Conservation (phyloP, 2,329 filamentous ascomycete species). For the Sordariomycetes sp. region DNA sequence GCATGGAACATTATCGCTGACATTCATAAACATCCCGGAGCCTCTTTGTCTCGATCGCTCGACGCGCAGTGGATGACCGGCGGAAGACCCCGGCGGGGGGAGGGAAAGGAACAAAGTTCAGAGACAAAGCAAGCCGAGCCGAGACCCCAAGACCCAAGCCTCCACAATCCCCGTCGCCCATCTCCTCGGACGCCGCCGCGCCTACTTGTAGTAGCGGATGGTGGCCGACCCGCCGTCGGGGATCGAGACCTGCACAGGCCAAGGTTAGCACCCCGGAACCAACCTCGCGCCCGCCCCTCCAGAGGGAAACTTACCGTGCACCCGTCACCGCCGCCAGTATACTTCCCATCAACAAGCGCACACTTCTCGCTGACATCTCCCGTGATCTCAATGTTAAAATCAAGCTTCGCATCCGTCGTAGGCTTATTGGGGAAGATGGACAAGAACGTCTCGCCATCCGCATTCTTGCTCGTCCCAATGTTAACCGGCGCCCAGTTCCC, state of each 20-base stretch:
- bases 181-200: neutral
- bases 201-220: slow-evolving; percentile 25
- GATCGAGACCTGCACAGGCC: slow-evolving; percentile 25
- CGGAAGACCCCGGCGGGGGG: no score
- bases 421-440: slow-evolving; percentile 77
- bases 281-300: neutral
- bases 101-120: no score
- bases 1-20: no score
- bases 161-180: neutral
- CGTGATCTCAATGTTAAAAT: slow-evolving; percentile 67
- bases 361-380: slow-evolving; percentile 50
- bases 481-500: slow-evolving; percentile 86
- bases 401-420: slow-evolving; percentile 54
- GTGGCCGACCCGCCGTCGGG: slow-evolving; percentile 23
- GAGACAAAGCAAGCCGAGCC: no score
- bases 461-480: slow-evolving; percentile 64
- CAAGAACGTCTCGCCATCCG: slow-evolving; percentile 55
- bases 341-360: slow-evolving; percentile 52
- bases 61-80: no score
- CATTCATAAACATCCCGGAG: no score
- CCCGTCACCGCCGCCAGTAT: slow-evolving; percentile 42
- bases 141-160: neutral
- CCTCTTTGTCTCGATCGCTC: no score
- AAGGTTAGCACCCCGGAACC: neutral
- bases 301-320: slow-evolving; percentile 64